These are phyloP conservation scores for Penicillium sp. DNA, from an alignment of 2,329 filamentous ascomycete species.

Conservation along the genomic window DNA sequence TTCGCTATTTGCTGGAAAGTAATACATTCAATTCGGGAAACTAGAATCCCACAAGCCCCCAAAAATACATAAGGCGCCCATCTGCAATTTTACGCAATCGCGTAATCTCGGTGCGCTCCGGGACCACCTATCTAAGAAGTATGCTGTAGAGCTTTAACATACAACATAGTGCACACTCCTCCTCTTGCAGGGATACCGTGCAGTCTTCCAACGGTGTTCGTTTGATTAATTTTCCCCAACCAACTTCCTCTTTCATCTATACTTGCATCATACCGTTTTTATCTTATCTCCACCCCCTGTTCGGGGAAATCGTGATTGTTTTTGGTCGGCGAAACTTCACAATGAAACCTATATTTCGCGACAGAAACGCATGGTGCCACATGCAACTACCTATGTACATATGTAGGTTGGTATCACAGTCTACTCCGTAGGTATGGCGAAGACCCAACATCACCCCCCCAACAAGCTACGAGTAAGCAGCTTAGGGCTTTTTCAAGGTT, in stretches of 20 bases:
- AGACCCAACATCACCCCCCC: neutral
- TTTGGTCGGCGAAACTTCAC: neutral
- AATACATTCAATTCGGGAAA: neutral
- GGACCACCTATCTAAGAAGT: neutral
- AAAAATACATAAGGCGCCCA: slow-evolving; percentile 5
- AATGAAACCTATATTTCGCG: neutral
- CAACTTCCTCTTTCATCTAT: neutral
- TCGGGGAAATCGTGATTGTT: neutral
- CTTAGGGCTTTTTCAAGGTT: slow-evolving; percentile 2
- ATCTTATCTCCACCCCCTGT: neutral
- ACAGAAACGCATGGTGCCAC: neutral
- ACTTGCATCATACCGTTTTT: neutral
- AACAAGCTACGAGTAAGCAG: neutral
- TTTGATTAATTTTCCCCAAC: neutral
- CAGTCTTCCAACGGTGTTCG: neutral
- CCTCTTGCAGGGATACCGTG: neutral
- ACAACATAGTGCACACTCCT: neutral
- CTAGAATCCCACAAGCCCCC: neutral
- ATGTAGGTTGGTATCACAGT: no score
- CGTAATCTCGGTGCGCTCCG: slow-evolving; percentile 13
- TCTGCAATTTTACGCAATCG: slow-evolving; percentile 13
- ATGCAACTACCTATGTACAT: neutral
- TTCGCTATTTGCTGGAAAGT: neutral
- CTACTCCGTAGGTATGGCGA: no score
- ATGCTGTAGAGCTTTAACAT: slow-evolving; percentile 11